Base-by-base conservation (phyloP, 106 monocot genomes). In the Amphibolis antarctica region DNA sequence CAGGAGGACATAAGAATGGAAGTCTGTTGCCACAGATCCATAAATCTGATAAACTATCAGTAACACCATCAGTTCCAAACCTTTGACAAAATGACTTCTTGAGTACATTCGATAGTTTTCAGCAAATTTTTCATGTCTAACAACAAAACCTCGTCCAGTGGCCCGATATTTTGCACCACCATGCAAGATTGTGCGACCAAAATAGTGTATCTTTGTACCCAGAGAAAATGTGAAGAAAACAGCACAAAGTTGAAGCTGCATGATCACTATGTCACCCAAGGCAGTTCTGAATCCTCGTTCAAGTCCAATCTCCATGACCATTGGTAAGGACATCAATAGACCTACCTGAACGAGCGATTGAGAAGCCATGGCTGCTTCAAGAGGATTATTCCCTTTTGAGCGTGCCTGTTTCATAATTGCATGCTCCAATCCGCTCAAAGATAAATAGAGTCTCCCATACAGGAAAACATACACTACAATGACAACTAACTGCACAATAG, bases 101-200 rank as follows among this genome's bases (percentile, higher is more conserved):
- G 96, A 96, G 61, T 96, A 96, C 89, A 96, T 90, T 50, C 96
- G 82, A 66, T 96, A 96, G 68, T 96, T 96, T 51, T 96, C 96
- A 1, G 86, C 86, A 74, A 96, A 96, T 60, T 90, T 89, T 20
- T 86, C 96, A 60, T 96, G 96, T 21, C 86, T 75, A 6, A 96
- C 96, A 11, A 96, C 96, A 65, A 96, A 96, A 23, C 96, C 96
- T 62, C 96, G 63, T 15, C 96, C 96, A 15, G 96, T 96, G 44
- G 96, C 96, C 49, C 89, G 71, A 60, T 96, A 96, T 63, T 96
- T 96, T 43, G 96, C 96, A 0, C 94, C 96, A 20, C 96, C 96
- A 73, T 98, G 98, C 50, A 98, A 78, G 47, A 98, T 66, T 5
- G 98, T 98, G 0, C 98, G 77, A 0, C 96, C 98, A 70, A 91